Evolutionary conservation across 2,329 filamentous ascomycete genomes (phyloP).

Genomic region (Talaromyces sp.): DNA sequence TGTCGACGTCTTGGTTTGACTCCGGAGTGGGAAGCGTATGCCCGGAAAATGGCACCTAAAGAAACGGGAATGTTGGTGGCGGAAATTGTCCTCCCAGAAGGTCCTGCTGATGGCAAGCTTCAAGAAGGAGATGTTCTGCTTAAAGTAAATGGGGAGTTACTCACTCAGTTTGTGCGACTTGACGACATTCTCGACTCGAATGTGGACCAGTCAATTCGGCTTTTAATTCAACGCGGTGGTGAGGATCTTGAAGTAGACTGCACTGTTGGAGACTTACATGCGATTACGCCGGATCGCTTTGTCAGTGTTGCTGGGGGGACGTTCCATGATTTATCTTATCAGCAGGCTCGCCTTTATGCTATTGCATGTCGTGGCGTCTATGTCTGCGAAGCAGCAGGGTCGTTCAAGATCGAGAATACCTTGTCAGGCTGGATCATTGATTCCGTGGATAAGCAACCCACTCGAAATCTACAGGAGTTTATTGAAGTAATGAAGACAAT

Average conservation of each 20-base stretch:
- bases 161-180: constrained; percentile 87
- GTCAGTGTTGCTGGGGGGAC: constrained; percentile 89
- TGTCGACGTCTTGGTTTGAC: constrained; percentile 83
- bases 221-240: constrained; percentile 84
- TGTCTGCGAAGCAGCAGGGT: constrained; percentile 89
- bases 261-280: constrained; percentile 80
- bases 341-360: constrained; percentile 92
- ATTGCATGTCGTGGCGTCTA: constrained; percentile 90
- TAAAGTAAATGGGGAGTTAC: constrained; percentile 85
- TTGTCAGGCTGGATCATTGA: constrained; percentile 93
- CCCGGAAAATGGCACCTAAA: constrained; percentile 77
- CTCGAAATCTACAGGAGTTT: constrained; percentile 80
- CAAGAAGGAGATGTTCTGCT: constrained; percentile 92
- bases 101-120: constrained; percentile 78
- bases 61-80: constrained; percentile 97
- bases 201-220: constrained; percentile 69
- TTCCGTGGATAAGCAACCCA: constrained; percentile 85
- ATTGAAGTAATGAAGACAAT: constrained; percentile 86
- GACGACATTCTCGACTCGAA: constrained; percentile 88
- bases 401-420: constrained; percentile 87
- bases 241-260: constrained; percentile 81
- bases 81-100: constrained; percentile 87
- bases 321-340: constrained; percentile 95
- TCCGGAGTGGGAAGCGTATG: constrained; percentile 77
- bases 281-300: constrained; percentile 92